A percentile compares a stretch with the other conserved stretches of the same genome.
phyloP scores from a whole-genome alignment of 2,329 filamentous ascomycete genomes.

The Fusarium pseudoanthophilum region DNA sequence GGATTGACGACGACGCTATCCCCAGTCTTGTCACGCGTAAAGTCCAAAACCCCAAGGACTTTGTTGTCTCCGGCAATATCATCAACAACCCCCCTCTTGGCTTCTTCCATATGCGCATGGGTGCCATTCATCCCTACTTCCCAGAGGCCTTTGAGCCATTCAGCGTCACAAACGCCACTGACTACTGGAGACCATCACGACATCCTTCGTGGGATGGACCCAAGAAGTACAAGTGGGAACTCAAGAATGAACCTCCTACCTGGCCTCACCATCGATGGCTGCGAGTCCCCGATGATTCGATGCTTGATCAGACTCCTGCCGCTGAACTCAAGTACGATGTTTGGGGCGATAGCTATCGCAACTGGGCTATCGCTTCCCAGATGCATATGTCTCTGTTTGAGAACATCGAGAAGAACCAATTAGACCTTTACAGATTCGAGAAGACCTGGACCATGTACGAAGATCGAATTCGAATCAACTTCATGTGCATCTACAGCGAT shows the following conservation, averaged over 20 bases:
- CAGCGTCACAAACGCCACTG: constrained; percentile 1
- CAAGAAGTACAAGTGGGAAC: constrained; percentile 7
- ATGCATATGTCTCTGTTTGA: constrained; percentile 38
- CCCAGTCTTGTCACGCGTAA: constrained; percentile 26
- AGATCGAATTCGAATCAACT: constrained; percentile 35
- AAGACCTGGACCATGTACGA: constrained; percentile 31
- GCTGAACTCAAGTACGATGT: constrained; percentile 27
- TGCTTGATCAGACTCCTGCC: constrained; percentile 25
- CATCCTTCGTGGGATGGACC: constrained; percentile 30
- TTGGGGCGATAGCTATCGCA: constrained; percentile 28
- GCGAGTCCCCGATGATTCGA: constrained; percentile 12
- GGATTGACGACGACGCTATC: constrained; percentile 35
- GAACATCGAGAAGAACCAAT: constrained; percentile 29
- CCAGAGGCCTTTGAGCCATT: constrained; percentile 10
- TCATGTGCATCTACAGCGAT: constrained; percentile 33
- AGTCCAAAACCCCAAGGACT: constrained; percentile 19
- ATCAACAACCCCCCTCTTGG: constrained; percentile 38
- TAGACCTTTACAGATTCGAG: constrained; percentile 32
- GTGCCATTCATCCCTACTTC: constrained; percentile 33
- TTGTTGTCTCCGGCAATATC: constrained; percentile 34
- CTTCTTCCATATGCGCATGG: constrained; percentile 35
- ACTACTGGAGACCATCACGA: constrained; percentile 29
- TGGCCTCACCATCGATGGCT: constrained; percentile 24
- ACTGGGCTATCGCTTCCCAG: constrained; percentile 33
- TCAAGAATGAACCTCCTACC: not conserved